Percentiles rank a stretch among this genome's conserved stretches.
Conservation (phyloP, 495 filamentous ascomycete species). For the Xylaria nigripes region DNA sequence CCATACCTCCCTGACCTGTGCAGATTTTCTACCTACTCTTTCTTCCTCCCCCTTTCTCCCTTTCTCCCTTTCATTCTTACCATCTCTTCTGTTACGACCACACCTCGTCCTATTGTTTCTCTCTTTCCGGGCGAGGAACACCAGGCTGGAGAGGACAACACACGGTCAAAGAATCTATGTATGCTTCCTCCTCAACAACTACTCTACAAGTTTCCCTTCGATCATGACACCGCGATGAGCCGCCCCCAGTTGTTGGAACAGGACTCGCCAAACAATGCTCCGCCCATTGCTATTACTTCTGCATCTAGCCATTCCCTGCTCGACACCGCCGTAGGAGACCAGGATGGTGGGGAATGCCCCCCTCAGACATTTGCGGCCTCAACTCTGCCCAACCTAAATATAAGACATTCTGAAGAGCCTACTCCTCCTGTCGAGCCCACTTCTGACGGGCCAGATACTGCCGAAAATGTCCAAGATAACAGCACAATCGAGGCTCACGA, state of each 20-base stretch:
- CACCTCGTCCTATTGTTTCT: not conserved
- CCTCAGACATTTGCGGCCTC: not conserved
- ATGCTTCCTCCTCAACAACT: constrained; percentile 26
- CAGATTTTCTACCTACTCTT: not conserved
- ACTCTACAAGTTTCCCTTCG: constrained; percentile 13
- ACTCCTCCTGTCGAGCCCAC: not conserved
- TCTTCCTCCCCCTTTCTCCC: not conserved
- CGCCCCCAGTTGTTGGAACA: constrained; percentile 15
- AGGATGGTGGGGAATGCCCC: constrained; percentile 6
- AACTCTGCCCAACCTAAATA: not conserved
- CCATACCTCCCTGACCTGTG: not conserved
- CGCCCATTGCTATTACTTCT: constrained; percentile 13
- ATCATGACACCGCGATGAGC: constrained; percentile 29
- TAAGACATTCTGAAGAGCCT: not conserved
- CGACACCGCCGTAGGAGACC: constrained; percentile 4
- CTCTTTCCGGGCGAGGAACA: not conserved
- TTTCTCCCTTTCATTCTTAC: not conserved
- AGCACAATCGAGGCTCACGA: constrained; percentile 6
- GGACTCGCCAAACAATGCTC: constrained; percentile 8
- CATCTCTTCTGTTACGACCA: not conserved
- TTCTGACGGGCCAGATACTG: not conserved
- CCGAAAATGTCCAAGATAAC: not conserved
- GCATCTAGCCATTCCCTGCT: constrained; percentile 5
- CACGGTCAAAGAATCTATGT: constrained; percentile 10
- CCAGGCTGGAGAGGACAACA: not conserved